Conservation (phyloP, 2,329 filamentous ascomycete genomes). For the Sporothrix inflata region DNA sequence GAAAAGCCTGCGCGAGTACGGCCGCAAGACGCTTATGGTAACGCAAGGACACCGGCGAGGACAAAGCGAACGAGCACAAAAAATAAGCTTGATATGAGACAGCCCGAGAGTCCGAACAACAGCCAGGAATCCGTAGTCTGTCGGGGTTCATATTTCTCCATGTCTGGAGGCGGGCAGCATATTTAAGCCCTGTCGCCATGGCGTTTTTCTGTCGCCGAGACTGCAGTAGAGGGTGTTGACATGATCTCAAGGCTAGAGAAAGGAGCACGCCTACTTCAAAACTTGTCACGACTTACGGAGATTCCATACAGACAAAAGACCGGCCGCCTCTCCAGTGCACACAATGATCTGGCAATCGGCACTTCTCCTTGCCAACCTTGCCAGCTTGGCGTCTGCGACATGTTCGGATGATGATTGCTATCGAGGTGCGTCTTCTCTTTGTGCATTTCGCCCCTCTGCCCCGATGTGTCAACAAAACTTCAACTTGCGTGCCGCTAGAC, state of each 20-base stretch:
- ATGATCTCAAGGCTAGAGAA: not conserved
- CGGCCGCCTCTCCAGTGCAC: not conserved
- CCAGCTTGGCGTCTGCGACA: not conserved
- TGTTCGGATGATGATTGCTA: constrained; percentile 5
- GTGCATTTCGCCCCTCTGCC: not conserved
- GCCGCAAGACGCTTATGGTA: not conserved
- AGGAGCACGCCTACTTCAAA: not conserved
- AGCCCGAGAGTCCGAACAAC: not conserved
- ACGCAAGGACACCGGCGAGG: not conserved
- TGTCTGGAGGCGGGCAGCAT: too few species aligned
- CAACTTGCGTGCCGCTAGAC: not conserved
- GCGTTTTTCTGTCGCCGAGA: not conserved
- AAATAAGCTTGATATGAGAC: constrained; percentile 11
- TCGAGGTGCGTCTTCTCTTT: not conserved
- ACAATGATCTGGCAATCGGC: constrained; percentile 2
- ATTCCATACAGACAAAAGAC: not conserved
- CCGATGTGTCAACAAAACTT: not conserved
- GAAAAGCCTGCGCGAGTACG: not conserved
- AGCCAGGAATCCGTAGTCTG: not conserved
- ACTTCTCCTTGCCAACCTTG: not conserved
- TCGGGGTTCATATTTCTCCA: not conserved
- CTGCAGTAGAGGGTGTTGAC: too few species aligned
- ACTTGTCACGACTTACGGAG: not conserved
- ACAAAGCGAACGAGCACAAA: not conserved
- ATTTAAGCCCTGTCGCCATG: not conserved